These are phyloP conservation scores for Ustanciosporium gigantosporum DNA, from an alignment of 1,284 basidiomycete genomes.

Conservation along the genomic window DNA sequence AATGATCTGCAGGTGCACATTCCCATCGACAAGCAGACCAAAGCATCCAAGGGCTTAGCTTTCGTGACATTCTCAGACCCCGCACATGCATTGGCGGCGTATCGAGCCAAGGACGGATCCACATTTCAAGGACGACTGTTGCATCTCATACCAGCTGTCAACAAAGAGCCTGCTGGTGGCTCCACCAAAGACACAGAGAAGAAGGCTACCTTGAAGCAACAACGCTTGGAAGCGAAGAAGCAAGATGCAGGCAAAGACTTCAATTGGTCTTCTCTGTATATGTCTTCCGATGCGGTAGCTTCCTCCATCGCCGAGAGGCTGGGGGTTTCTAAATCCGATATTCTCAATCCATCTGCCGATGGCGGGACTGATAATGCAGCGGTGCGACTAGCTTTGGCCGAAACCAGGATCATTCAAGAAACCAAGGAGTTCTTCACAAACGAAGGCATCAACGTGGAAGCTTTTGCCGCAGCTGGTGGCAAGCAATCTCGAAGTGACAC, in stretches of 20 bases:
- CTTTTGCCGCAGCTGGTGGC: constrained; percentile 50
- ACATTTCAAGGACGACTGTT: constrained; percentile 90
- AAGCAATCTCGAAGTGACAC: constrained; percentile 66
- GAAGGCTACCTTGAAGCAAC: constrained; percentile 64
- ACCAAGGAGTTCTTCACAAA: constrained; percentile 78
- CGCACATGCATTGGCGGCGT: constrained; percentile 74
- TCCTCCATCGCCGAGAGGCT: constrained; percentile 80
- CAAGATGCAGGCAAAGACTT: constrained; percentile 78
- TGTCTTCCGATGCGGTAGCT: constrained; percentile 92
- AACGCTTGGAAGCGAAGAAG: constrained; percentile 71
- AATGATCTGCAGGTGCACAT: constrained; percentile 72
- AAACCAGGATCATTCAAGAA: constrained; percentile 93
- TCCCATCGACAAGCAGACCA: constrained; percentile 72
- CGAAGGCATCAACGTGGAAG: constrained; percentile 65
- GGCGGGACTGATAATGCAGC: constrained; percentile 64
- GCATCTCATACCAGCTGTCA: constrained; percentile 83
- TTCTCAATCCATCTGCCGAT: constrained; percentile 68
- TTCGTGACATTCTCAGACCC: constrained; percentile 78
- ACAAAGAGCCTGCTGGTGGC: constrained; percentile 62
- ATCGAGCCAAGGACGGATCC: constrained; percentile 76
- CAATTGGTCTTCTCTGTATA: constrained; percentile 94
- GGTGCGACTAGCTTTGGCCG: constrained; percentile 91
- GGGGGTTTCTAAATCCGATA: constrained; percentile 80
- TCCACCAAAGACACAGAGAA: constrained; percentile 11
- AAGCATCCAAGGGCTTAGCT: constrained; percentile 71